Evolutionary conservation across 352 stramenopile genomes (phyloP).

Genomic region (Pythium vanterpoolii): DNA sequence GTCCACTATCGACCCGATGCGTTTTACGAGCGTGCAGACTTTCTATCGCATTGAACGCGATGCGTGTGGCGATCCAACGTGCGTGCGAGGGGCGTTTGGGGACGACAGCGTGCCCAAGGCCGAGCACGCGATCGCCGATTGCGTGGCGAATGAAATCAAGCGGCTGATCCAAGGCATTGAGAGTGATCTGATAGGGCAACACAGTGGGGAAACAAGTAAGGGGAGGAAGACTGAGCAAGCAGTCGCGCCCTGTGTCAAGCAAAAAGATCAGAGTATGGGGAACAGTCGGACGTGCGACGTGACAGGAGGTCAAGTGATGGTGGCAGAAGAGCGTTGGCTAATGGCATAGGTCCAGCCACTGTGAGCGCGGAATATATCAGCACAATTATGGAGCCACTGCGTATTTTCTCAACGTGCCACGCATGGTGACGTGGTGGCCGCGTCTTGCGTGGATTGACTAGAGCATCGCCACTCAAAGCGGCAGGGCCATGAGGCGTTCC

Average conservation of each 20-base stretch:
- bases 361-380: not conserved
- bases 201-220: not conserved
- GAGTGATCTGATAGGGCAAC: not conserved
- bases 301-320: too few relatives aligned
- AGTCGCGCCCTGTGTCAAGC: not conserved
- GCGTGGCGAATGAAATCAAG: slow-evolving; percentile 5
- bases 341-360: not conserved
- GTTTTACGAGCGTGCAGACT: not conserved
- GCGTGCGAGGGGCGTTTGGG: not conserved
- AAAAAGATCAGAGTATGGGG: not conserved
- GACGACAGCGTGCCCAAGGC: slow-evolving; percentile 2
- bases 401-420: too few relatives aligned
- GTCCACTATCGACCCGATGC: not conserved
- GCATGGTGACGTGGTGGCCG: too few relatives aligned
- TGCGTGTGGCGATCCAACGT: not conserved
- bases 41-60: slow-evolving; percentile 16
- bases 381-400: too few relatives aligned
- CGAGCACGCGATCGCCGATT: not conserved
- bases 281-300: not conserved
- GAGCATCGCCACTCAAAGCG: too few relatives aligned
- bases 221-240: not conserved
- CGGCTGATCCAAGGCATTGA: slow-evolving; percentile 6
- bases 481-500: too few relatives aligned
- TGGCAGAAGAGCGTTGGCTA: not conserved
- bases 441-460: too few relatives aligned